Evolutionary conservation across 495 filamentous ascomycete species (phyloP).

Genomic region (Mytilinidion resinicola): DNA sequence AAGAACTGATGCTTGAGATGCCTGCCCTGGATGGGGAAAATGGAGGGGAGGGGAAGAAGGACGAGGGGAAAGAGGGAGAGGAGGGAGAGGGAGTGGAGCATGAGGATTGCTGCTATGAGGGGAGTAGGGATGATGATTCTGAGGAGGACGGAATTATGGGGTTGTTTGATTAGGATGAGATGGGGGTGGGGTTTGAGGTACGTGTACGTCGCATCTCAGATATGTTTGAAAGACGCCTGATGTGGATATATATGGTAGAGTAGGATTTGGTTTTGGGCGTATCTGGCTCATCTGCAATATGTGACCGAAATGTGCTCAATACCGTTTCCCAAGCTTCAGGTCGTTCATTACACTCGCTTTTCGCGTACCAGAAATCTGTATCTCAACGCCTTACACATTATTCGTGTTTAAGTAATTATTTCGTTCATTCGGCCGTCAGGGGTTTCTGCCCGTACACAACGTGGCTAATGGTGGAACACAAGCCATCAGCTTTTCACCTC

Average conservation of each 20-base stretch:
- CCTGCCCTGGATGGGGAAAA: constrained; percentile 17
- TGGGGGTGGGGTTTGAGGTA: no score
- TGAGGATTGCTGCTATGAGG: neutral
- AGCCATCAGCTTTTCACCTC: neutral
- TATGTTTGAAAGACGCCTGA: no score
- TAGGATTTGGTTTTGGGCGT: no score
- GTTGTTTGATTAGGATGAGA: neutral
- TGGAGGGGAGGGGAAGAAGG: neutral
- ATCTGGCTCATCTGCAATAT: neutral
- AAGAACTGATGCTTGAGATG: constrained; percentile 47
- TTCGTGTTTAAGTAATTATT: no score
- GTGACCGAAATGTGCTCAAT: neutral
- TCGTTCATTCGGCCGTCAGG: constrained; percentile 6
- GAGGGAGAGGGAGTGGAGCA: neutral
- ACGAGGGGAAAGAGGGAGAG: neutral
- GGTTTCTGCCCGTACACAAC: constrained; percentile 23
- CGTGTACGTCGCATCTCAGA: no score
- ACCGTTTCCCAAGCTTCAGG: no score
- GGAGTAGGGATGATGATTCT: neutral
- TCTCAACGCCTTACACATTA: no score
- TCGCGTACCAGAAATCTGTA: no score
- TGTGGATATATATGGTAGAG: no score
- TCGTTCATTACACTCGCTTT: no score
- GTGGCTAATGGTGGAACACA: neutral
- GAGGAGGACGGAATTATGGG: neutral